phyloP scores from a whole-genome alignment of 305 asterid genomes.

The Fraxinus paxiana region DNA sequence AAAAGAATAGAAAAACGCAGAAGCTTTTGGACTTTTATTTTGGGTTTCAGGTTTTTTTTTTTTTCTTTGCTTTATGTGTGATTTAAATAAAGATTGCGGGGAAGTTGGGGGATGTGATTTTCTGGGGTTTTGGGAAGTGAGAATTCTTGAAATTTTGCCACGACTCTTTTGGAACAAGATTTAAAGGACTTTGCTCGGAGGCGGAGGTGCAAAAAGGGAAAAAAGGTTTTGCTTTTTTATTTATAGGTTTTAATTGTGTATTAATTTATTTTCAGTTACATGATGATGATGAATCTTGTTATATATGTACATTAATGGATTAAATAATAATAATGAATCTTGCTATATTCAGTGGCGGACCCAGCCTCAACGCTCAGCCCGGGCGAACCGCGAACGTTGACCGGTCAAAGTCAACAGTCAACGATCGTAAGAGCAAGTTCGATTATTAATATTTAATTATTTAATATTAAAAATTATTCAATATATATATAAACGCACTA shows the following conservation, averaged over 20 bases:
- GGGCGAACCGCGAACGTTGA: no score
- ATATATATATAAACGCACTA: no score
- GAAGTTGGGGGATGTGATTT: slow-evolving; percentile 27
- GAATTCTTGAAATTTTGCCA: slow-evolving; percentile 39
- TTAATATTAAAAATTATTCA: no score
- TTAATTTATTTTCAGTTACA: neutral
- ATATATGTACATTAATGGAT: no score
- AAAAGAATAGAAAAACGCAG: slow-evolving; percentile 27
- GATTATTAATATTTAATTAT: no score
- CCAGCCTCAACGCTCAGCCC: no score
- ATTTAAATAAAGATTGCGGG: slow-evolving; percentile 12
- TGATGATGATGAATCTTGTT: neutral
- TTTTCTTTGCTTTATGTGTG: neutral
- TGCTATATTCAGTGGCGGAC: no score
- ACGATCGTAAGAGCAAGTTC: no score
- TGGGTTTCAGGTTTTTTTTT: slow-evolving; percentile 1
- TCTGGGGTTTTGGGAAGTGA: slow-evolving; percentile 31
- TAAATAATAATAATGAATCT: no score
- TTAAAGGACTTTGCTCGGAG: neutral
- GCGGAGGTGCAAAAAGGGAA: neutral
- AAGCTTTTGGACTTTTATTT: slow-evolving; percentile 32
- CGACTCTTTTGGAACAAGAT: slow-evolving; percentile 19
- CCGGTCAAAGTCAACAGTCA: no score
- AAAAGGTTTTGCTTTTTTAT: neutral
- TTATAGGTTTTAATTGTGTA: neutral